These are phyloP conservation scores for Suillus plorans DNA, from an alignment of 768 basidiomycete species.

Conservation along the genomic window DNA sequence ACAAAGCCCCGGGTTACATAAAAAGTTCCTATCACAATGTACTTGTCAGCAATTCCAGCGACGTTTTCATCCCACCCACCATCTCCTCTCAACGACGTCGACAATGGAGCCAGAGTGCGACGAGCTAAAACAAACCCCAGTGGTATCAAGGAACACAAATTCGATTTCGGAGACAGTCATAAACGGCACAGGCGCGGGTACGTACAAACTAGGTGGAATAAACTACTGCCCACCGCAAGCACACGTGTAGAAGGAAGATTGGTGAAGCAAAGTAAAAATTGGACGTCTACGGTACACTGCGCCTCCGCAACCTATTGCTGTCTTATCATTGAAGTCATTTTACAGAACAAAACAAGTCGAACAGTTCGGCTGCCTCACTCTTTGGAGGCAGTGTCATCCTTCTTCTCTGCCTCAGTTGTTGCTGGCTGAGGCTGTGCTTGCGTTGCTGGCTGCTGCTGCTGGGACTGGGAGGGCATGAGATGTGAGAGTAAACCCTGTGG, in stretches of 20 bases:
- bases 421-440: constrained; percentile 20
- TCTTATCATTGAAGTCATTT: constrained; percentile 10
- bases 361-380: constrained; percentile 16
- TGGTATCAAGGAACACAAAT: neutral
- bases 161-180: constrained; percentile 3
- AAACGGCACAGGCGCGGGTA: constrained; percentile 8
- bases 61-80: constrained; percentile 32
- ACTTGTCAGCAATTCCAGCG: constrained; percentile 34
- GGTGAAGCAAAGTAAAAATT: neutral
- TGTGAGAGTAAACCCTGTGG: constrained; percentile 24
- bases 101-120: neutral
- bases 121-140: neutral
- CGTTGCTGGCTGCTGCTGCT: constrained; percentile 21
- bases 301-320: neutral
- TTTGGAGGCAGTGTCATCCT: constrained; percentile 23
- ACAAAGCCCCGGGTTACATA: constrained; percentile 37
- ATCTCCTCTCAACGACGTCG: constrained; percentile 19
- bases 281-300: constrained; percentile 4
- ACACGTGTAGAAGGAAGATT: neutral
- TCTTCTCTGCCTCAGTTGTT: constrained; percentile 27
- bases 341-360: neutral
- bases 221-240: constrained; percentile 5
- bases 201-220: constrained; percentile 5
- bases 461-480: constrained; percentile 4
- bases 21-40: constrained; percentile 26